Percentiles rank a stretch among this genome's conserved stretches.
These are phyloP conservation scores for Chaetoscypha palmicola DNA, from an alignment of 2,329 filamentous ascomycete species.

Conservation along the genomic window DNA sequence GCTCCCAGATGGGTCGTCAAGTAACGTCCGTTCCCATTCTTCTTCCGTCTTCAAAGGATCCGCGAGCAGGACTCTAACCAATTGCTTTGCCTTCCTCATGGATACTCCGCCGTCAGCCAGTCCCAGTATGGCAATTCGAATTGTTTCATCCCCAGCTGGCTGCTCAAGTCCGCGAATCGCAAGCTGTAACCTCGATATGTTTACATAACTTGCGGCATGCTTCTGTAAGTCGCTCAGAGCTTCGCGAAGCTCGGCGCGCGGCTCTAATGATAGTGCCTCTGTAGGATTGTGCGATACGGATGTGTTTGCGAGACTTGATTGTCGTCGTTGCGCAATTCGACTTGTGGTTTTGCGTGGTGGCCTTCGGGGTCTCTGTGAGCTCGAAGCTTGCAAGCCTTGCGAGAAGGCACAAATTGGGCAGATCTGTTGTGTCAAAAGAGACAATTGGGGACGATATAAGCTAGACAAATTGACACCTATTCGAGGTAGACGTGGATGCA, in stretches of 20 bases:
- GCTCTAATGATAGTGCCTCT: not conserved
- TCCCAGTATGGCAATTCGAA: constrained; percentile 52
- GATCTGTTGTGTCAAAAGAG: constrained; percentile 10
- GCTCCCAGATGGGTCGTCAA: constrained; percentile 34
- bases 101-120: constrained; percentile 33
- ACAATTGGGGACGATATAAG: constrained; percentile 9
- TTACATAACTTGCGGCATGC: constrained; percentile 53
- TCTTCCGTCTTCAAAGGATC: constrained; percentile 59
- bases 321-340: constrained; percentile 13
- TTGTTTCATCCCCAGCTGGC: constrained; percentile 46
- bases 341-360: not conserved
- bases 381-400: no score
- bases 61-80: constrained; percentile 63
- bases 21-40: constrained; percentile 60
- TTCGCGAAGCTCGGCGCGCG: constrained; percentile 21
- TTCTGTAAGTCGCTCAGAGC: constrained; percentile 54
- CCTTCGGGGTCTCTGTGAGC: no score
- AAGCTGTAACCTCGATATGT: constrained; percentile 64
- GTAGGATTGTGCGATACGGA: not conserved
- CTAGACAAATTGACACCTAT: constrained; percentile 17
- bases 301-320: constrained; percentile 10
- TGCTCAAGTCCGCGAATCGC: constrained; percentile 59
- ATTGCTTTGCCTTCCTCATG: constrained; percentile 47
- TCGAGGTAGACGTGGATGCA: constrained; percentile 30
- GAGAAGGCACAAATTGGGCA: constrained; percentile 25